A percentile compares a stretch with the other conserved stretches of the same genome.
Evolutionary conservation across 257 asterid species (phyloP).

Genomic region (Solanum sitiens): DNA sequence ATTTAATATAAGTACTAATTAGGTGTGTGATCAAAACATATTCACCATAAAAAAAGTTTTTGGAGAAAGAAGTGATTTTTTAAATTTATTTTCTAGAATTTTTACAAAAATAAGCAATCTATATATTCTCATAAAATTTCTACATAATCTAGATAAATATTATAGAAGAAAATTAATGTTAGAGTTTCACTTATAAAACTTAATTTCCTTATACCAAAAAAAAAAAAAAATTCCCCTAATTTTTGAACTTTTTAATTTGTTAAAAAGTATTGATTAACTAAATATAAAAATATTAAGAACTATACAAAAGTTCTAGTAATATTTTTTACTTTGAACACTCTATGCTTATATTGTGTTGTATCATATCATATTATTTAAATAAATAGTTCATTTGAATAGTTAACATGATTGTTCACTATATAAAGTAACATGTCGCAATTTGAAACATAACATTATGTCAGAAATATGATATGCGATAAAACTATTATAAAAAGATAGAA

Average conservation of each 20-base stretch:
- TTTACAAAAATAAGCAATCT: background rate
- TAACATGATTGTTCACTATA: fast-evolving
- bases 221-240: fast-evolving
- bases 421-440: too few species aligned
- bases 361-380: too few species aligned
- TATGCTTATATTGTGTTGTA: too few species aligned
- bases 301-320: too few species aligned
- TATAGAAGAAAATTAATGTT: fast-evolving
- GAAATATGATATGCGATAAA: fast-evolving
- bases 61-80: background rate
- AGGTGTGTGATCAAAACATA: background rate
- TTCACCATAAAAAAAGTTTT: too few species aligned
- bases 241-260: background rate
- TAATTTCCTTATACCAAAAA: background rate
- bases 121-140: background rate
- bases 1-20: background rate
- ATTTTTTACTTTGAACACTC: too few species aligned
- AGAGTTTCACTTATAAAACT: background rate
- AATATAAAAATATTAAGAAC: too few species aligned
- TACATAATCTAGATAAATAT: background rate
- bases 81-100: too few species aligned
- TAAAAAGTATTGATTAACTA: too few species aligned
- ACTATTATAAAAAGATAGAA: too few species aligned
- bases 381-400: too few species aligned
- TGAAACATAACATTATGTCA: too few species aligned